phyloP scores from a whole-genome alignment of 768 basidiomycete species.

The Nidularia sp. region DNA sequence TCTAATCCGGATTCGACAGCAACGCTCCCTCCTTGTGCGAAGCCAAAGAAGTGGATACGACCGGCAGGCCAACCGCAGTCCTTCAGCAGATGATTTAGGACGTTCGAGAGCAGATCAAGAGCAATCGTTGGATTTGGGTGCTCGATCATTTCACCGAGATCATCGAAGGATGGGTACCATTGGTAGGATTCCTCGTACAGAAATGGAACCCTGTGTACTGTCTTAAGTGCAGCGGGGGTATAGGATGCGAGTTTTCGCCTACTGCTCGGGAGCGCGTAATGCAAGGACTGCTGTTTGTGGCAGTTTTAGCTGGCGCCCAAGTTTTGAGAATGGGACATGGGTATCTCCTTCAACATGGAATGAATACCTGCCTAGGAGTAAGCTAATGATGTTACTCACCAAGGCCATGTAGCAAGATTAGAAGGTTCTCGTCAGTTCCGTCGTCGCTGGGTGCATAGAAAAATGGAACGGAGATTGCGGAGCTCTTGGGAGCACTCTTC shows the following conservation, averaged over 20 bases:
- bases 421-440: constrained; percentile 81
- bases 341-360: constrained; percentile 65
- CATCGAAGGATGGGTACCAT: constrained; percentile 84
- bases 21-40: constrained; percentile 81
- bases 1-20: constrained; percentile 63
- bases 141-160: constrained; percentile 66
- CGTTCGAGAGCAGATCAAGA: constrained; percentile 47
- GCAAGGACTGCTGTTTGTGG: constrained; percentile 88
- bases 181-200: constrained; percentile 78
- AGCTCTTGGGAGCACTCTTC: constrained; percentile 46
- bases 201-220: constrained; percentile 60
- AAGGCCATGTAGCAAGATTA: constrained; percentile 82
- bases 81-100: constrained; percentile 52
- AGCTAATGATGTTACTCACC: constrained; percentile 39
- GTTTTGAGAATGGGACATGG: constrained; percentile 67
- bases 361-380: background rate
- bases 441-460: constrained; percentile 72
- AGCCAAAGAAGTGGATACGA: constrained; percentile 85
- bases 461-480: constrained; percentile 51
- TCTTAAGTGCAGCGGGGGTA: background rate
- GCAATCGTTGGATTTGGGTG: constrained; percentile 72
- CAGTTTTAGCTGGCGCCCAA: constrained; percentile 72
- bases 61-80: constrained; percentile 63
- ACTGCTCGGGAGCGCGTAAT: constrained; percentile 76
- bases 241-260: constrained; percentile 14